A percentile compares a stretch with the other conserved stretches of the same genome.
These are phyloP conservation scores for Mimosa bimucronata DNA, from an alignment of 306 rosid species.

Conservation along the genomic window DNA sequence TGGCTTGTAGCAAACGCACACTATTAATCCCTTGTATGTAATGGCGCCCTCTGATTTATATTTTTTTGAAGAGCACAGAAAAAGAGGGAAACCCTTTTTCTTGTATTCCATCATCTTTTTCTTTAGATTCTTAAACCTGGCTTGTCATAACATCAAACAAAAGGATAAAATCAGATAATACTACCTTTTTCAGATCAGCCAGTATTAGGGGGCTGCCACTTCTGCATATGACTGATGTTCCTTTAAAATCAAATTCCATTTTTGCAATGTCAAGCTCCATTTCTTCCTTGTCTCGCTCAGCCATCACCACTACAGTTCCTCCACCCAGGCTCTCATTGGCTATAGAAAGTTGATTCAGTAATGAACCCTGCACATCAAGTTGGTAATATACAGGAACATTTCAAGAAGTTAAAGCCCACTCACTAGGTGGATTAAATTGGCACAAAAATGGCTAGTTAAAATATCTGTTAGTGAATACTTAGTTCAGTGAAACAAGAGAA, in stretches of 20 bases:
- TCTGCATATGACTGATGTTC: conserved; percentile 93
- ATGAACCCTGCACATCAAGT: conserved; percentile 68
- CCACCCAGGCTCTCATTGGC: conserved; percentile 94
- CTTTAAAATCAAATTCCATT: conserved; percentile 92
- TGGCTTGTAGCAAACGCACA: not conserved
- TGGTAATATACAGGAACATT: conserved; percentile 16
- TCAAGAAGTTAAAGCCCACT: conserved; percentile 7
- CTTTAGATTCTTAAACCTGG: not conserved
- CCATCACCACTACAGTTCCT: conserved; percentile 91
- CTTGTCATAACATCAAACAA: conserved; percentile 9
- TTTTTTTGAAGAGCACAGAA: not conserved
- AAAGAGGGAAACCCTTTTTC: not conserved
- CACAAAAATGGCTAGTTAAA: conserved; percentile 6
- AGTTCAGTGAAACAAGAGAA: not conserved
- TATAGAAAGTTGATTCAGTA: conserved; percentile 83
- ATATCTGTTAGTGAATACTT: conserved; percentile 4
- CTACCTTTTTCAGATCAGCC: conserved; percentile 90
- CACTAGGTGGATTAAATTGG: conserved; percentile 1
- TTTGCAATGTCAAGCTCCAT: conserved; percentile 94
- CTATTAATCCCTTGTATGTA: not conserved
- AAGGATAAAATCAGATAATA: conserved; percentile 21
- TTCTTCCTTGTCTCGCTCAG: conserved; percentile 92
- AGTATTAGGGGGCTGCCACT: conserved; percentile 90
- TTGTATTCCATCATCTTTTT: not conserved
- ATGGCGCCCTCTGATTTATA: not conserved